Percentiles rank a stretch among this genome's conserved stretches.
phyloP scores from a whole-genome alignment of 345 rosid species.

The Tarenaya hassleriana region DNA sequence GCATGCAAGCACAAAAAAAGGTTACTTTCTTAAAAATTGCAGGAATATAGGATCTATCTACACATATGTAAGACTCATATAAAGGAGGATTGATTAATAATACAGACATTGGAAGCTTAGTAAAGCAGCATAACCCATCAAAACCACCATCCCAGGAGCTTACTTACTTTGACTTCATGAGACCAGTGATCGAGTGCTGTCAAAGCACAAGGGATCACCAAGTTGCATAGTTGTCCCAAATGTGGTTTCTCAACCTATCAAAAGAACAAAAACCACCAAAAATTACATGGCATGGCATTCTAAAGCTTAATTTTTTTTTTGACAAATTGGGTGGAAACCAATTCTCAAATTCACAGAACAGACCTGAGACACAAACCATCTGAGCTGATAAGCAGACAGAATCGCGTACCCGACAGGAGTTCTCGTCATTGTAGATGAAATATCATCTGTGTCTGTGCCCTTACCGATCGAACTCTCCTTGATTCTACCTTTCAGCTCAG shows the following conservation, averaged over 20 bases:
- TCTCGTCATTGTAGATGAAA: constrained; percentile 53
- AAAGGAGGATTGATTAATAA: neutral
- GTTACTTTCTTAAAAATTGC: too few relatives aligned
- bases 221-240: constrained; percentile 51
- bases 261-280: constrained; percentile 5
- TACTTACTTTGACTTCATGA: constrained; percentile 76
- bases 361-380: constrained; percentile 88
- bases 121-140: neutral
- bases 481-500: constrained; percentile 50
- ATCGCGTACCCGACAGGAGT: constrained; percentile 64
- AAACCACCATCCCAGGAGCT: neutral
- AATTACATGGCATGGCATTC: neutral
- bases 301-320: constrained; percentile 4
- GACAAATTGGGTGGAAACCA: neutral
- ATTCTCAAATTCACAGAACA: constrained; percentile 1
- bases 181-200: constrained; percentile 95
- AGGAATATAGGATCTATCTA: too few relatives aligned
- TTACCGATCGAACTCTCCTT: constrained; percentile 63
- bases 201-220: constrained; percentile 87
- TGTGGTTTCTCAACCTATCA: constrained; percentile 51
- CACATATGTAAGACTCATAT: too few relatives aligned
- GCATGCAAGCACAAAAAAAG: too few relatives aligned
- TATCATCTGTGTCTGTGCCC: constrained; percentile 41
- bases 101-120: neutral
- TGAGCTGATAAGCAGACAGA: constrained; percentile 65